phyloP scores from a whole-genome alignment of 2,329 filamentous ascomycete species.

The Macrophomina phaseolina region DNA sequence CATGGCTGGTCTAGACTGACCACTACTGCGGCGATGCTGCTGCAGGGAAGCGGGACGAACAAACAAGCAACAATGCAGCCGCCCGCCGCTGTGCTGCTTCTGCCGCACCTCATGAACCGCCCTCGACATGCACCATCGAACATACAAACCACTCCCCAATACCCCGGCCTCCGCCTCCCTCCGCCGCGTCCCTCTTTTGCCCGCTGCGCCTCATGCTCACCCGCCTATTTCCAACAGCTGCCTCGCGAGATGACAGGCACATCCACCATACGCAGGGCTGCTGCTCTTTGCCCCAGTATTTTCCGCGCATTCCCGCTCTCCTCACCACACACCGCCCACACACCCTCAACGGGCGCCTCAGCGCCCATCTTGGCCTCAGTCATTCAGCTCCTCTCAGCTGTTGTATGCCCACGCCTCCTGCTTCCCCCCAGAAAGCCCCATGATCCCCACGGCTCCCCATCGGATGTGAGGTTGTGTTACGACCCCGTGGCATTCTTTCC shows the following conservation, averaged over 20 bases:
- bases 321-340: not conserved
- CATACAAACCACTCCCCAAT: not conserved
- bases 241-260: not conserved
- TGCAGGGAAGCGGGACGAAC: conserved; percentile 16
- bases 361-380: conserved; percentile 2
- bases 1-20: not conserved
- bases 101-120: not conserved
- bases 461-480: conserved; percentile 5
- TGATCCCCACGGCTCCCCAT: conserved; percentile 17
- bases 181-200: not conserved
- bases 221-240: not conserved
- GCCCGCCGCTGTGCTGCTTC: not conserved
- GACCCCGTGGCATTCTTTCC: not conserved
- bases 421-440: not conserved
- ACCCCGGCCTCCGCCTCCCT: too few species aligned
- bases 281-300: not conserved
- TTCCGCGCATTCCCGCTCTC: not conserved
- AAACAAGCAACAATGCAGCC: not conserved
- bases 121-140: too few species aligned
- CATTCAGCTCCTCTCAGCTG: conserved; percentile 13
- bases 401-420: not conserved
- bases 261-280: not conserved
- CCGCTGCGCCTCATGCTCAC: not conserved
- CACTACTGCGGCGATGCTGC: not conserved
- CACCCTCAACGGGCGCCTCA: conserved; percentile 11